Base-by-base conservation (phyloP, 176 grass and related monocot species). In the Aegilops bicornis region DNA sequence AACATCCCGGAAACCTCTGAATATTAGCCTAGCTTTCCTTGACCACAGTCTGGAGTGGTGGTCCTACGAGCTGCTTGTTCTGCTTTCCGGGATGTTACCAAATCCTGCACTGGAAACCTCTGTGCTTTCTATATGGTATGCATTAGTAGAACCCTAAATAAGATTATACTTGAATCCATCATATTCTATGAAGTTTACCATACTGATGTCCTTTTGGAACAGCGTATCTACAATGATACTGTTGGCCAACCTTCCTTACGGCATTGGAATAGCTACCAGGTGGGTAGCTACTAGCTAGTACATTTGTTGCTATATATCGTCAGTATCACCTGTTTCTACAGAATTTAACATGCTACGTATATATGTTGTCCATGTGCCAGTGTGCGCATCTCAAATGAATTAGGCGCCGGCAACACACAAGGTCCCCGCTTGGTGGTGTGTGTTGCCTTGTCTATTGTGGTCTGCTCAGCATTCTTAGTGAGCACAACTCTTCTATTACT, bases 41-140 rank as follows among this genome's bases (percentile, higher is more conserved):
- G 63, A 52, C 37, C 50, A 82, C 92, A 94, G 92, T 62, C 84
- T 91, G 35, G 92, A 91, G 77, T 94, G 87, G 87, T 94, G 92
- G 92, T 94, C 92, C 20, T 94, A 84, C 25, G 92, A 94, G 80
- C n/a, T 94, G 7, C 62, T 94, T 11, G 80, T 91, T 61, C 70
- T 94, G 61, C 86, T 94, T 65, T 94, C 86, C 20, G 89, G 89
- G 33, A 79, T 94, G 43, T 79, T 94, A 68, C 86, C 92, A 76
- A 86, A 91, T 84, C 80, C 89, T 42, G 73, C 85, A 65, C 89
- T 94, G 23, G 92, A 94, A 82, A 87, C 92, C 60, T 94, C 92
- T 19, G 86, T 94, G 30, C 76, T 94, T 50, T 94, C 92, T 60
- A 87, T 94, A 87, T 79, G 87, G 89, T 94, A 82, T 64, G 89